Conservation (phyloP, 2,329 filamentous ascomycete genomes). For the Alternaria atra region DNA sequence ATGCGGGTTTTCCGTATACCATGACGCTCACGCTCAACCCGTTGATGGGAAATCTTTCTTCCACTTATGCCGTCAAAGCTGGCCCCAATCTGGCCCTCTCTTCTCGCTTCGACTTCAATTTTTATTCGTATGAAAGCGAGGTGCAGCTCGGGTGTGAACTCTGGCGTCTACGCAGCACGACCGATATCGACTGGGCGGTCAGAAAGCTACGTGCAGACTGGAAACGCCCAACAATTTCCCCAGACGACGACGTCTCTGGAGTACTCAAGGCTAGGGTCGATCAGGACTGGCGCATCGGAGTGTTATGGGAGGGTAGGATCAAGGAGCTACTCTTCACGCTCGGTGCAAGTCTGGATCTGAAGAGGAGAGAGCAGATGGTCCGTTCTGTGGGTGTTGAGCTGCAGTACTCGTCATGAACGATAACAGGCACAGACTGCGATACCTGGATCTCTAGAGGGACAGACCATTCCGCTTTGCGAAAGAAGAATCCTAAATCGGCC, state of each 20-base stretch:
- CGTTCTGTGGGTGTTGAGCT: constrained; percentile 79
- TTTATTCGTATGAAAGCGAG: constrained; percentile 97
- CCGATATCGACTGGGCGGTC: constrained; percentile 56
- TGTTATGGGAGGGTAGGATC: constrained; percentile 91
- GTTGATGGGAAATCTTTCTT: constrained; percentile 90
- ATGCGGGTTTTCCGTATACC: constrained; percentile 87
- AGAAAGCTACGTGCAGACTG: constrained; percentile 55
- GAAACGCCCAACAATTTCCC: constrained; percentile 40
- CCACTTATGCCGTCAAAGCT: constrained; percentile 90
- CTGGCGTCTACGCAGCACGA: constrained; percentile 71
- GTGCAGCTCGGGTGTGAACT: constrained; percentile 92
- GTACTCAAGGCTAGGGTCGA: constrained; percentile 91
- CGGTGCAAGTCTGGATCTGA: constrained; percentile 84
- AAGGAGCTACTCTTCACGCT: constrained; percentile 94
- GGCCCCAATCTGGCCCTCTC: constrained; percentile 84
- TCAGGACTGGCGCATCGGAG: constrained; percentile 83
- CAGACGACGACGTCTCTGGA: constrained; percentile 76
- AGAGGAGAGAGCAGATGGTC: constrained; percentile 78
- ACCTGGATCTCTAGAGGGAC: constrained; percentile 14
- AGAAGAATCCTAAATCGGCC: constrained; percentile 11
- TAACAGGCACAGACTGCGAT: constrained; percentile 21
- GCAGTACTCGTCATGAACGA: constrained; percentile 78
- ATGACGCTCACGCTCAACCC: constrained; percentile 94
- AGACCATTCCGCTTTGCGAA: constrained; percentile 14
- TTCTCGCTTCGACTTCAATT: constrained; percentile 94